Conservation (phyloP, 768 basidiomycete species). For the Holtermannia corniformis region DNA sequence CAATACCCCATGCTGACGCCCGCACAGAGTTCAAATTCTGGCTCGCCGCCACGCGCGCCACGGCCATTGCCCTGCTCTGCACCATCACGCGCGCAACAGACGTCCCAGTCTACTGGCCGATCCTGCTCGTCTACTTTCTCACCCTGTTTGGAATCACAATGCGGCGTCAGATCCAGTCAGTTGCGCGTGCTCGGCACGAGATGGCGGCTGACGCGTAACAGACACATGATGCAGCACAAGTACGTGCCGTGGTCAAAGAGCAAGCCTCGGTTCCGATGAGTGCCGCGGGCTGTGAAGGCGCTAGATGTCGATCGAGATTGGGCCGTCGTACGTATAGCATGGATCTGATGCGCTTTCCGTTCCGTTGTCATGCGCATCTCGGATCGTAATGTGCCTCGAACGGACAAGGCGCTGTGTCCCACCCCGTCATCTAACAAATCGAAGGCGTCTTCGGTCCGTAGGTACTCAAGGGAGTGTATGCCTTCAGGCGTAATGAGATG, state of each 20-base stretch:
- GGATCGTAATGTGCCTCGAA: too few relatives aligned
- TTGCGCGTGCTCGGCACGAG: slow-evolving; percentile 13
- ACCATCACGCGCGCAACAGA: slow-evolving; percentile 80
- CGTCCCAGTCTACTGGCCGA: slow-evolving; percentile 98
- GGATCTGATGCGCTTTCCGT: too few relatives aligned
- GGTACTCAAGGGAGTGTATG: too few relatives aligned
- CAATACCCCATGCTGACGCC: too few relatives aligned
- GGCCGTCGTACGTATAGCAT: neutral
- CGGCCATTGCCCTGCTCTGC: slow-evolving; percentile 66
- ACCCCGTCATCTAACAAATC: too few relatives aligned
- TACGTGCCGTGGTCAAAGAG: slow-evolving; percentile 59
- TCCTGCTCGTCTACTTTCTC: slow-evolving; percentile 93
- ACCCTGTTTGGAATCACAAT: slow-evolving; percentile 90
- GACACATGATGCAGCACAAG: slow-evolving; percentile 99
- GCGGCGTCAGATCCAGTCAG: slow-evolving; percentile 90
- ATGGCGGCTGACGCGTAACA: slow-evolving; percentile 35
- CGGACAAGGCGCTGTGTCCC: too few relatives aligned
- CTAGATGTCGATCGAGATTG: neutral
- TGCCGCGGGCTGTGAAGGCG: neutral
- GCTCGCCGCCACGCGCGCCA: slow-evolving; percentile 84
- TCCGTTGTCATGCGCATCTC: too few relatives aligned
- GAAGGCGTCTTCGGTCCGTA: too few relatives aligned
- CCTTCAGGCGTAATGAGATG: too few relatives aligned
- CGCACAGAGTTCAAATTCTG: slow-evolving; percentile 48
- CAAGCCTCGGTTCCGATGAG: neutral